phyloP scores from a whole-genome alignment of 2,329 filamentous ascomycete genomes.

The Macroventuria anomochaeta region DNA sequence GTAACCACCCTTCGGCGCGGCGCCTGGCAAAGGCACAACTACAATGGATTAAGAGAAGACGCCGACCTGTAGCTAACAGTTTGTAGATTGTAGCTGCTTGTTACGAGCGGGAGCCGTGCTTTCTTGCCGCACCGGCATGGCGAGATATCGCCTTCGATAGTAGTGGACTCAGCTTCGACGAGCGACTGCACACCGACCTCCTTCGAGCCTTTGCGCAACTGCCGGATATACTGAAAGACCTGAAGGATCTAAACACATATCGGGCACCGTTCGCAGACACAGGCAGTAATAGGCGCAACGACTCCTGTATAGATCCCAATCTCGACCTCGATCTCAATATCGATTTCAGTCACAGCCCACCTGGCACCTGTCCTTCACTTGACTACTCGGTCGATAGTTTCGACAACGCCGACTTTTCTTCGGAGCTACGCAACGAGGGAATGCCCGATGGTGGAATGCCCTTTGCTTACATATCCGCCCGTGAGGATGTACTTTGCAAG shows the following conservation, averaged over 20 bases:
- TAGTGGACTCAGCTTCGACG: slow-evolving; percentile 33
- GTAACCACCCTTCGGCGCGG: background rate
- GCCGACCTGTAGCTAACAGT: background rate
- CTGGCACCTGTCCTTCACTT: slow-evolving; percentile 29
- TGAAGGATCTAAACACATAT: slow-evolving; percentile 29
- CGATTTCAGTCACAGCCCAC: slow-evolving; percentile 13
- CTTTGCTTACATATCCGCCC: slow-evolving; percentile 14
- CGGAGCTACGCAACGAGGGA: slow-evolving; percentile 20
- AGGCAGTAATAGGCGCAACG: background rate
- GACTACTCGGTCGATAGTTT: slow-evolving; percentile 29
- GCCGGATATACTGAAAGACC: slow-evolving; percentile 34
- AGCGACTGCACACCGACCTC: slow-evolving; percentile 38
- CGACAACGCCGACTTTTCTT: slow-evolving; percentile 24
- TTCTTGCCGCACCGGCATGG: slow-evolving; percentile 42
- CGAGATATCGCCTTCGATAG: slow-evolving; percentile 44
- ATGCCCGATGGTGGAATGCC: background rate
- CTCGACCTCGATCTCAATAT: slow-evolving; percentile 4
- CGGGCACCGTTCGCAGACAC: background rate
- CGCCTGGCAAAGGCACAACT: background rate
- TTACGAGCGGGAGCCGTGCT: slow-evolving; percentile 40
- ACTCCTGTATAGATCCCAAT: slow-evolving; percentile 12
- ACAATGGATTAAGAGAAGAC: background rate
- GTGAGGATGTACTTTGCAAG: slow-evolving; percentile 29
- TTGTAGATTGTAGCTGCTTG: slow-evolving; percentile 41
- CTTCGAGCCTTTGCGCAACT: slow-evolving; percentile 38